These are phyloP conservation scores for Rhododendron henanense DNA, from an alignment of 148 eudicot species.

Conservation along the genomic window DNA sequence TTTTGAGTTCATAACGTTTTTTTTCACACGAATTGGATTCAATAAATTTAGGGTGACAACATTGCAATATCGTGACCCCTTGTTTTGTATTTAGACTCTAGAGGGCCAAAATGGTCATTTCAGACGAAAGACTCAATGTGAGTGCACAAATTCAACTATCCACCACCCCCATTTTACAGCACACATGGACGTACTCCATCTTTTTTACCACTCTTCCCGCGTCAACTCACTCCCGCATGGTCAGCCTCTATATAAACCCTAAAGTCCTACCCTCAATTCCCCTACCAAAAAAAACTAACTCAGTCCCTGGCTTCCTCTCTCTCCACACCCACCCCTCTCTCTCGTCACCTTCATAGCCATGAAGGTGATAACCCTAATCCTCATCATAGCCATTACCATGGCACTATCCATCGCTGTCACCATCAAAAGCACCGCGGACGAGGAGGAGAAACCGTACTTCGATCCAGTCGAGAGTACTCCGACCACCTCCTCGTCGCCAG, in stretches of 20 bases:
- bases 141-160: neutral
- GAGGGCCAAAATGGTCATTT: neutral
- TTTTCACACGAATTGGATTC: no score
- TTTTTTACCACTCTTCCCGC: constrained; percentile 20
- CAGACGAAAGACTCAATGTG: neutral
- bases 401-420: constrained; percentile 19
- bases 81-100: neutral
- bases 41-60: neutral
- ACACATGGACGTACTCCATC: neutral
- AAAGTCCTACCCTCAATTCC: neutral
- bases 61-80: neutral
- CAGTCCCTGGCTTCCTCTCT: neutral
- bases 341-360: constrained; percentile 1
- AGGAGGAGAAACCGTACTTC: neutral
- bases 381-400: constrained; percentile 30
- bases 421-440: neutral
- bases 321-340: neutral
- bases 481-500: neutral
- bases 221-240: constrained; percentile 32
- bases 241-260: constrained; percentile 20
- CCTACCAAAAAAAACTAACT: neutral
- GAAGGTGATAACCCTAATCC: constrained; percentile 17
- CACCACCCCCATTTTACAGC: constrained; percentile 12
- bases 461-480: neutral
- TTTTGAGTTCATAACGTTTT: neutral